Conservation (phyloP, 192 early-diverging fungal genomes). For the Coemansia sp. region DNA sequence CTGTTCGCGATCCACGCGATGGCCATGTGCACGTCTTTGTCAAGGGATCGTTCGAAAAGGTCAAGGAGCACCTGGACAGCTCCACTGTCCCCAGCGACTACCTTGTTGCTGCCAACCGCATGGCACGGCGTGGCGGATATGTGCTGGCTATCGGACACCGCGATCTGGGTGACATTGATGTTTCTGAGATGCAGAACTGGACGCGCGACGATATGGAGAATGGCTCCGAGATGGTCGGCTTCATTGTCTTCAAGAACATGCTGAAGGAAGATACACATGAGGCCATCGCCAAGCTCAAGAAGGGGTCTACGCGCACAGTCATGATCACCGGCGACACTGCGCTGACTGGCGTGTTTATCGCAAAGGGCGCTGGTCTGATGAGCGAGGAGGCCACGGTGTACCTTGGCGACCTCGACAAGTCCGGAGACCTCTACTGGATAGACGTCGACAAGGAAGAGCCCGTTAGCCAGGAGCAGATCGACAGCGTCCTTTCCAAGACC, state of each 20-base stretch:
- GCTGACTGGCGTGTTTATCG: conserved; percentile 73
- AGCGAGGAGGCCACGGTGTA: conserved; percentile 26
- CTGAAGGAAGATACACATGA: conserved; percentile 71
- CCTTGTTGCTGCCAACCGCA: conserved; percentile 52
- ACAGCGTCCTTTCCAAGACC: conserved; percentile 7
- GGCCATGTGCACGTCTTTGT: conserved; percentile 62
- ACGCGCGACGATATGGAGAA: conserved; percentile 64
- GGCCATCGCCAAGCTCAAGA: conserved; percentile 67
- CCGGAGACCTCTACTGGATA: conserved; percentile 55
- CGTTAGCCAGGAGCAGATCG: conserved; percentile 32
- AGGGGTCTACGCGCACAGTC: conserved; percentile 67
- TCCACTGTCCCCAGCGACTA: conserved; percentile 60
- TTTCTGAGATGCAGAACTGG: conserved; percentile 44
- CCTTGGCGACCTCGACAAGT: conserved; percentile 57
- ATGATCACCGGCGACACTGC: conserved; percentile 87
- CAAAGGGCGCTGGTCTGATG: conserved; percentile 38
- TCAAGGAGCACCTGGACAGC: conserved; percentile 59
- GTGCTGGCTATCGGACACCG: conserved; percentile 71
- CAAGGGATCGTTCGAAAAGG: conserved; percentile 57
- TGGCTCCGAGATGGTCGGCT: conserved; percentile 57
- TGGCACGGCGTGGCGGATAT: conserved; percentile 73
- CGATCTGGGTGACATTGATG: conserved; percentile 55
- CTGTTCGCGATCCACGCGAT: conserved; percentile 56
- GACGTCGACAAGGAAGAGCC: conserved; percentile 58
- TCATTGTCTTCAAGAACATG: conserved; percentile 76